phyloP scores from a whole-genome alignment of 371 early-diverging fungal species.

The Fennellomyces sp. region DNA sequence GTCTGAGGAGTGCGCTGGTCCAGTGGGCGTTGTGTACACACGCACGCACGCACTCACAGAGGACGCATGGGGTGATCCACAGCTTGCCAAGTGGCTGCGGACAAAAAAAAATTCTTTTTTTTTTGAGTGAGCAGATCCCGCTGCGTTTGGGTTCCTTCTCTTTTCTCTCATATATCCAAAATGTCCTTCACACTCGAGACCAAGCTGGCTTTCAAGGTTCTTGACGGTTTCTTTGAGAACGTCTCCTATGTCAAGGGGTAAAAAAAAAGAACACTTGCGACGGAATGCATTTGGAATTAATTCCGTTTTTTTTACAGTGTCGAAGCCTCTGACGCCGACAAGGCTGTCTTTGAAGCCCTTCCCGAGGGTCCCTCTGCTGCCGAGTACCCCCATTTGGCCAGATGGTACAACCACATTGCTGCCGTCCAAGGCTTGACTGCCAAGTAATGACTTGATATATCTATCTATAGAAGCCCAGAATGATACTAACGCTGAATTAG shows the following conservation, averaged over 20 bases:
- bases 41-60: too few relatives aligned
- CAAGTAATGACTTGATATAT: constrained; percentile 35
- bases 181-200: constrained; percentile 73
- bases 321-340: constrained; percentile 94
- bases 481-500: constrained; percentile 5
- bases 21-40: too few relatives aligned
- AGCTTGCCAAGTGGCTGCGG: too few relatives aligned
- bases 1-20: too few relatives aligned
- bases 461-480: background rate
- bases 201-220: constrained; percentile 85
- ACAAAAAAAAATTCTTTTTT: background rate
- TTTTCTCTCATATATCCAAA: constrained; percentile 4
- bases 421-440: constrained; percentile 60
- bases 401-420: constrained; percentile 96
- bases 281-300: background rate
- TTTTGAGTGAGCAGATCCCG: too few relatives aligned
- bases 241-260: constrained; percentile 82
- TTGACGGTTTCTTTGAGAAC: constrained; percentile 81
- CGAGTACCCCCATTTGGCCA: constrained; percentile 86
- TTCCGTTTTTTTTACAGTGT: constrained; percentile 37
- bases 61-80: too few relatives aligned
- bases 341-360: constrained; percentile 85
- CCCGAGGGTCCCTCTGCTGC: constrained; percentile 77
- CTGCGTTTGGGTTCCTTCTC: too few relatives aligned
- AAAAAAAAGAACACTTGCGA: constrained; percentile 35